Evolutionary conservation across 163 green algal genomes (phyloP).

Genomic region (Volvox carteri): DNA sequence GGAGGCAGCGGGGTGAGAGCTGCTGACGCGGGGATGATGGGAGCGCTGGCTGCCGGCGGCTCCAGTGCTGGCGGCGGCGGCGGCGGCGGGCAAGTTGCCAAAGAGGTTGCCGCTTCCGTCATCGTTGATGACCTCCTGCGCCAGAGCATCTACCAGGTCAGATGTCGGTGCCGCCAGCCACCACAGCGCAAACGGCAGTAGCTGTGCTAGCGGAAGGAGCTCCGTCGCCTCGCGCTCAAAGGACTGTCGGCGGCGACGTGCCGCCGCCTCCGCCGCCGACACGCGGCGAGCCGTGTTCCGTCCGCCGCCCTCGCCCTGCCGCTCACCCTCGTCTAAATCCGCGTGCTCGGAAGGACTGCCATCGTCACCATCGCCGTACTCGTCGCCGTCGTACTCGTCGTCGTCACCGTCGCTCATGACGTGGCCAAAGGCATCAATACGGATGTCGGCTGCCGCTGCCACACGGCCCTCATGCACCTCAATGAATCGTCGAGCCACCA

Average conservation of each 20-base stretch:
- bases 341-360: background rate
- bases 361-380: background rate
- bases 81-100: background rate
- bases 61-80: background rate
- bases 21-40: slow-evolving; percentile 3
- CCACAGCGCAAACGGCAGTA: slow-evolving; percentile 37
- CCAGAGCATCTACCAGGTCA: slow-evolving; percentile 35
- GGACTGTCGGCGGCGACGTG: background rate
- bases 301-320: background rate
- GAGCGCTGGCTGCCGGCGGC: background rate
- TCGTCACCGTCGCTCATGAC: background rate
- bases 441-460: slow-evolving; percentile 21
- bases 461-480: slow-evolving; percentile 42
- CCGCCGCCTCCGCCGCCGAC: background rate
- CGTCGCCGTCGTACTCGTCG: background rate
- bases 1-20: background rate
- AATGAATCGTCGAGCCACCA: slow-evolving; percentile 37
- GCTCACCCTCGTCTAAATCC: background rate
- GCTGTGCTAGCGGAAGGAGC: slow-evolving; percentile 35
- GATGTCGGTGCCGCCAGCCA: slow-evolving; percentile 14
- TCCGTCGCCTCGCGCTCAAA: slow-evolving; percentile 38
- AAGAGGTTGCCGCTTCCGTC: slow-evolving; percentile 26
- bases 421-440: background rate
- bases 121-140: slow-evolving; percentile 42
- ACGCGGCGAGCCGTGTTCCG: background rate